Base-by-base conservation (phyloP, 2,329 filamentous ascomycete genomes). In the Hypoxylon sp. region DNA sequence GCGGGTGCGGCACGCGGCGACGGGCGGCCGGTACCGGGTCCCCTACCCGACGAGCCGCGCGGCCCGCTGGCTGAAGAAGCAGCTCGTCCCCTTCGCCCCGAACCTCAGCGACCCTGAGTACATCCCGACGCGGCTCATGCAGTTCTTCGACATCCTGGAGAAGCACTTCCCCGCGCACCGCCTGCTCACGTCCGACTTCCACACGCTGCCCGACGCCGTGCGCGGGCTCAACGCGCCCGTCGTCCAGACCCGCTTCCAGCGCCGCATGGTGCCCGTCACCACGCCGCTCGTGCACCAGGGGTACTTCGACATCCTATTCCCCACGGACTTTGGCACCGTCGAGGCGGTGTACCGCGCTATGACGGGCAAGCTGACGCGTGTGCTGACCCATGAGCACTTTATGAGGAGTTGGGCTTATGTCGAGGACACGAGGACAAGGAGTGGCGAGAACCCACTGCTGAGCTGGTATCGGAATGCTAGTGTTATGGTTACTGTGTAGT, bases 301-400 rank as follows among this genome's bases (percentile, higher is more conserved):
- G 50, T 98, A 97, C 82, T 99, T 99, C 78, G 97, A 99, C 79
- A 98, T 99, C 75, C 90, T 99, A 78, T 99, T 99, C 83, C 96
- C 96, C 0, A 99, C 96, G 10, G 92, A 99, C 81, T 99, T 99
- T 79, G 86, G 88, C 70, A 91, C 97, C 73, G 91, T 96, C 81
- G 94, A 98, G 81, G 90, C 94, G 75, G 90, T 98, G 74, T 99
- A 99, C 82, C 91, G 93, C 62, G 94, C 94, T 68, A 90, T 98
- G 75, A 99, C 96, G 0, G 95, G 95, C 33, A 96, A 97, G 79
- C 85, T 98, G 75, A 97, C 95, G 2, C 88, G 92, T 57, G 93
- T 97, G 57, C 88, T 91, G 79, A 90, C 91, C 40, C 96, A 99
- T 76, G 94, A 95, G 78, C 93, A 97, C 72, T 99, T 98, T 78